Evolutionary conservation across 1,284 basidiomycete genomes (phyloP).

Genomic region (Sanghuangporus weigelae): DNA sequence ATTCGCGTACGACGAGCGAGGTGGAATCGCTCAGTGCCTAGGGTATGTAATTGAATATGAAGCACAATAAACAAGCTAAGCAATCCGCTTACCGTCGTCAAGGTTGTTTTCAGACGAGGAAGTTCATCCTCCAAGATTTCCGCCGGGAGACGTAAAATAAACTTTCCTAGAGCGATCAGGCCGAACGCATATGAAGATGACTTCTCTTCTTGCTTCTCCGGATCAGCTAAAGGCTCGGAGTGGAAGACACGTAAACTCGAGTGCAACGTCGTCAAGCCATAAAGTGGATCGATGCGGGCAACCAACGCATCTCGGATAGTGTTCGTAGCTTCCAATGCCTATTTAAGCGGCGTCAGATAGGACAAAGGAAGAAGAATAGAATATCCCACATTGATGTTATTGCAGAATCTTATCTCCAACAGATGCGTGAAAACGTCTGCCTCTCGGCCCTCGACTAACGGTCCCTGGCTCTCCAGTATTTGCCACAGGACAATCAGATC

Average conservation of each 20-base stretch:
- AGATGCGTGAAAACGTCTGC: constrained; percentile 61
- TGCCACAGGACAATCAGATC: constrained; percentile 74
- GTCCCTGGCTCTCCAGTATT: constrained; percentile 61
- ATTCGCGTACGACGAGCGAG: constrained; percentile 73
- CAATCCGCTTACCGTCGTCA: constrained; percentile 55
- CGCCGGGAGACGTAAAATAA: constrained; percentile 68
- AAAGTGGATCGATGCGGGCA: constrained; percentile 69
- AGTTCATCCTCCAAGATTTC: constrained; percentile 84
- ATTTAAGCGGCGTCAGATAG: constrained; percentile 15
- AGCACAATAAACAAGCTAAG: not conserved
- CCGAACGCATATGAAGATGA: constrained; percentile 72
- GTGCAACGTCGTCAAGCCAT: constrained; percentile 76
- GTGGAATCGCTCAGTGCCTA: constrained; percentile 68
- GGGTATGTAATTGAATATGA: not conserved
- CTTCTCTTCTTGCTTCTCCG: constrained; percentile 41
- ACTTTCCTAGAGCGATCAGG: constrained; percentile 73
- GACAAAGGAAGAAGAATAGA: not conserved
- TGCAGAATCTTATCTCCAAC: constrained; percentile 61
- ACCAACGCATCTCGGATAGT: constrained; percentile 71
- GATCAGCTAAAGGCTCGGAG: constrained; percentile 41
- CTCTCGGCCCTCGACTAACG: constrained; percentile 68
- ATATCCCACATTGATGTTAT: constrained; percentile 50
- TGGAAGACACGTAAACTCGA: constrained; percentile 61
- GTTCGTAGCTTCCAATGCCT: constrained; percentile 78
- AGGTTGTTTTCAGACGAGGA: constrained; percentile 61